Evolutionary conservation across 805 yeast genomes (phyloP), one percentile per base, ranked within the genome.

Genomic region (Sugiyamaella smithiae): DNA sequence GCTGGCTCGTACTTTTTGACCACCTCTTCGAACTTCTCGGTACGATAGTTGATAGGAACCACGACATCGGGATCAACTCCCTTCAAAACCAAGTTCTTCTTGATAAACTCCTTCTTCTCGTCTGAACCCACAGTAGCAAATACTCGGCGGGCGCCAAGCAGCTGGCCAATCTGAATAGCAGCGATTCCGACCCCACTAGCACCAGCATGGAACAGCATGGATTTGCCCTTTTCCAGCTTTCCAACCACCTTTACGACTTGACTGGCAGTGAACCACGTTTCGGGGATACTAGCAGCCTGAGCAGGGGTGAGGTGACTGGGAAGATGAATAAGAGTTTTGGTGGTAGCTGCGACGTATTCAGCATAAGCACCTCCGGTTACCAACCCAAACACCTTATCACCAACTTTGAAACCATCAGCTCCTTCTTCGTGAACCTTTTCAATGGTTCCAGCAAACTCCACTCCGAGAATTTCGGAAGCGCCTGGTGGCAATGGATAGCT

Each of bases 291-390:
- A 1, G 71, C 69, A 1, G 69, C 69, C 9, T 53, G 55, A 1
- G 49, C 50, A 43, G 56, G 48, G 7, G 57, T 36, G 38, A 68
- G 17, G 3, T 51, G 52, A 1, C 37, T 42, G 4, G 70, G 69
- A 11, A 57, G 45, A 6, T 50, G 53, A 16, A 57, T 42, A 32
- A 69, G 48, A 8, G 61, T 57, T 20, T 46, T 45, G 3, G 57
- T 35, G 17, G 61, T 53, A 38, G 67, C 64, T 1, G 55, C 60
- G 12, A 68, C 62, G 38, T 56, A 62, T 53, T 68, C 67, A 5
- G 72, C 70, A 46, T 66, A 67, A 3, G 72, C 67, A 5, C 74
- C 74, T 8, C 71, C 71, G 4, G 54, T 50, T 1, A 56, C 63
- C 17, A 67, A 55, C 1, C 74, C 74, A 49, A 64, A 63, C 17